A percentile compares a stretch with the other conserved stretches of the same genome.
phyloP scores from a whole-genome alignment of 1,284 basidiomycete species.

The Cutaneotrichosporon cavernicola region DNA sequence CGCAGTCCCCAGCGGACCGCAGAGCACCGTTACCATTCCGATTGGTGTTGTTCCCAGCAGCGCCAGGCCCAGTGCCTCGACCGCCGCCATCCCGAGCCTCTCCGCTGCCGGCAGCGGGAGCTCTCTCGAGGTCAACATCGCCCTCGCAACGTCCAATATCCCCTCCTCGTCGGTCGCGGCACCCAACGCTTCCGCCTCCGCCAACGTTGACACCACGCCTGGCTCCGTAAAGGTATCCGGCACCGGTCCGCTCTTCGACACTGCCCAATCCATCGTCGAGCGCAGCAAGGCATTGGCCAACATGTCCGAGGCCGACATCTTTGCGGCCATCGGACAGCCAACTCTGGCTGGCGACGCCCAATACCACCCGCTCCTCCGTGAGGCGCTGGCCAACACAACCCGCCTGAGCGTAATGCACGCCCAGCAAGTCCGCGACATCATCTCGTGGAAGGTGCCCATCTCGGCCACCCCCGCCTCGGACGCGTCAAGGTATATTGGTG shows the following conservation, averaged over 20 bases:
- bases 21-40: too few species aligned
- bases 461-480: neutral
- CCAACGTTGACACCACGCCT: neutral
- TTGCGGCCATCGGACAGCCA: neutral
- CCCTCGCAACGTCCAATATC: neutral
- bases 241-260: neutral
- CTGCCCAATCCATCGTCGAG: neutral
- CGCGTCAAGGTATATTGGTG: neutral
- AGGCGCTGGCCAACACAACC: conserved; percentile 2
- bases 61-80: neutral
- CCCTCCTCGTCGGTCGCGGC: neutral
- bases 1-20: too few species aligned
- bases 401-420: conserved; percentile 4
- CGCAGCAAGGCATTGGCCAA: neutral
- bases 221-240: neutral
- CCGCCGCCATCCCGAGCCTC: neutral
- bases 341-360: neutral
- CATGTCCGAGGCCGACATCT: conserved; percentile 6
- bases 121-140: neutral
- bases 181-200: neutral
- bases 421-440: conserved; percentile 4
- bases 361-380: neutral
- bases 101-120: neutral
- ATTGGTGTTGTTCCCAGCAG: neutral
- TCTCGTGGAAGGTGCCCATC: conserved; percentile 2